phyloP scores from a whole-genome alignment of 1,284 basidiomycete genomes.

The Ceratobasidium sp. region DNA sequence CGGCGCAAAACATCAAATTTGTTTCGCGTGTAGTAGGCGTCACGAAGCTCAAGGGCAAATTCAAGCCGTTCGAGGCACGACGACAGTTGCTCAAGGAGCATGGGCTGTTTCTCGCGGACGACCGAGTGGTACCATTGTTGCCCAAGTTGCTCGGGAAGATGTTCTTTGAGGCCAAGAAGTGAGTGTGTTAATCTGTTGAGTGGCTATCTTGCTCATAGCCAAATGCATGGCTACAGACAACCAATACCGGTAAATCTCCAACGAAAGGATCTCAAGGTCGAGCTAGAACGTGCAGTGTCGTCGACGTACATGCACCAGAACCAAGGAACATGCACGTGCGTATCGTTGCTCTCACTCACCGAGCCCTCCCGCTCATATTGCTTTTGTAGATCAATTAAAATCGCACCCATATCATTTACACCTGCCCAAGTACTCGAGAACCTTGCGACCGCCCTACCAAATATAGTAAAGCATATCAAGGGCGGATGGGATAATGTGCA shows the following conservation, averaged over 20 bases:
- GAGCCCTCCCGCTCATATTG: background rate
- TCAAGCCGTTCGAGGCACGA: conserved; percentile 91
- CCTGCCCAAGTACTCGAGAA: conserved; percentile 81
- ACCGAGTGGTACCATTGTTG: conserved; percentile 85
- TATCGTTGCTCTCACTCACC: conserved; percentile 44
- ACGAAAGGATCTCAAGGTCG: conserved; percentile 85
- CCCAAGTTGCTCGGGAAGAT: conserved; percentile 88
- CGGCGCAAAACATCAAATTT: conserved; percentile 80
- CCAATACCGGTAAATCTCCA: conserved; percentile 90
- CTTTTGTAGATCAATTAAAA: conserved; percentile 77
- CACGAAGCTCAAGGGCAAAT: conserved; percentile 88
- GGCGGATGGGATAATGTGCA: conserved; percentile 94
- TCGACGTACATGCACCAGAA: conserved; percentile 95
- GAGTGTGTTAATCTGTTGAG: conserved; percentile 48
- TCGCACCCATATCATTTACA: conserved; percentile 78
- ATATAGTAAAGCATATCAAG: conserved; percentile 69
- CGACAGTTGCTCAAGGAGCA: conserved; percentile 86
- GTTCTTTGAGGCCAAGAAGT: conserved; percentile 97
- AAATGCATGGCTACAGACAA: conserved; percentile 61
- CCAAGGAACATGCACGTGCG: conserved; percentile 88
- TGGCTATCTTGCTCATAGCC: background rate
- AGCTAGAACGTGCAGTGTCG: conserved; percentile 88
- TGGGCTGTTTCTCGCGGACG: conserved; percentile 92
- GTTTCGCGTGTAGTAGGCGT: conserved; percentile 93
- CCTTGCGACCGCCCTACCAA: conserved; percentile 79